These are phyloP conservation scores for Russula olivacea DNA, from an alignment of 768 basidiomycete species.

Conservation along the genomic window DNA sequence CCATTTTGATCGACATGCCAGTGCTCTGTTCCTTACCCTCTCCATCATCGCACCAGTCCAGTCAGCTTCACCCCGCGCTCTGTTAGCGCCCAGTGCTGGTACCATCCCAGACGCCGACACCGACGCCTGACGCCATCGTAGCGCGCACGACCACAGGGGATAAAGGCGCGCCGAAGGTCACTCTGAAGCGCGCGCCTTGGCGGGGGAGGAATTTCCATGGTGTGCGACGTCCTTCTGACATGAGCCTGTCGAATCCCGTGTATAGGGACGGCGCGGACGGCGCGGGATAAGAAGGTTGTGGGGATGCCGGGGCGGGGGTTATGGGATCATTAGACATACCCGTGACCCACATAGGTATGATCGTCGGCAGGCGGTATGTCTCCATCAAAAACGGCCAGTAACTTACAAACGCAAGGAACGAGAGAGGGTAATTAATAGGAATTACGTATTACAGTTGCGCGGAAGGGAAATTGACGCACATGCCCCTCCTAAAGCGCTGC, in stretches of 20 bases:
- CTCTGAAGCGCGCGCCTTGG: slow-evolving; percentile 53
- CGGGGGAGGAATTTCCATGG: slow-evolving; percentile 71
- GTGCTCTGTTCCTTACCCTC: slow-evolving; percentile 5
- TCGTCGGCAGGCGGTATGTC: slow-evolving; percentile 53
- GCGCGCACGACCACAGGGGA: slow-evolving; percentile 36
- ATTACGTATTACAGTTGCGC: not conserved
- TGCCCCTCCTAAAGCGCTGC: slow-evolving; percentile 89
- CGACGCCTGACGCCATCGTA: slow-evolving; percentile 19
- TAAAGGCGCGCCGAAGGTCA: slow-evolving; percentile 79
- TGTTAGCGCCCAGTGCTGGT: not conserved
- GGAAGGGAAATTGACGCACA: slow-evolving; percentile 52
- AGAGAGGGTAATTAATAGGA: too few relatives aligned
- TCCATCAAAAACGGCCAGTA: slow-evolving; percentile 74
- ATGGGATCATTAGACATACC: slow-evolving; percentile 35
- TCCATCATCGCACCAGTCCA: not conserved
- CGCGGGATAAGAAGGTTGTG: too few relatives aligned
- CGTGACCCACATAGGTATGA: slow-evolving; percentile 92
- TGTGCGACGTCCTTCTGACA: slow-evolving; percentile 78
- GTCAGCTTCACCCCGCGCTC: too few relatives aligned
- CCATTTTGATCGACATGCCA: not conserved
- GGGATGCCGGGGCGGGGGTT: not conserved
- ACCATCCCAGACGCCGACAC: too few relatives aligned
- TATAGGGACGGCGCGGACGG: too few relatives aligned
- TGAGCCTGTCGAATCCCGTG: slow-evolving; percentile 75
- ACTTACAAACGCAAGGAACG: slow-evolving; percentile 36